phyloP scores from a whole-genome alignment of 192 early-diverging fungal genomes.

The Geranomyces michiganensis region DNA sequence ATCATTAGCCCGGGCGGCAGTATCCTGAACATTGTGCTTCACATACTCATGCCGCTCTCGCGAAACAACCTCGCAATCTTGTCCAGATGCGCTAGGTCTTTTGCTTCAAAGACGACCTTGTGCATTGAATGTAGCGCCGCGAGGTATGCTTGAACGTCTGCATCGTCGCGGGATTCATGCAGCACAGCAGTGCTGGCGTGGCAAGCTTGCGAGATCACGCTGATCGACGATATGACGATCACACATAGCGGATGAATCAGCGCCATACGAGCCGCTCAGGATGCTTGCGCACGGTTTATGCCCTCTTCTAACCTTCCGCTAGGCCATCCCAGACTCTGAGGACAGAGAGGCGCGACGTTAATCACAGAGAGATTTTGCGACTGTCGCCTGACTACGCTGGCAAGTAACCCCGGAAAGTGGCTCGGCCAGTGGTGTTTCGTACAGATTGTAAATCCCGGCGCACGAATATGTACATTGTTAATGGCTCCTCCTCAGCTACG shows the following conservation, averaged over 20 bases:
- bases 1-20: neutral
- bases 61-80: conserved; percentile 6
- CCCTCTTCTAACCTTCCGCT: conserved; percentile 62
- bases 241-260: neutral
- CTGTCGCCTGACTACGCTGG: too few species aligned
- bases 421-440: neutral
- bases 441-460: conserved; percentile 79
- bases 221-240: neutral
- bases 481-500: conserved; percentile 45
- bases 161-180: conserved; percentile 58
- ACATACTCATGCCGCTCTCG: conserved; percentile 3
- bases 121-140: conserved; percentile 66
- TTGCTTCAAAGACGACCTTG: conserved; percentile 74
- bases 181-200: conserved; percentile 74
- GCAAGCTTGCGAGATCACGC: conserved; percentile 73
- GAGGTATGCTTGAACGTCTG: conserved; percentile 64
- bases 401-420: too few species aligned
- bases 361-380: too few species aligned
- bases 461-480: conserved; percentile 80
- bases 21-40: neutral
- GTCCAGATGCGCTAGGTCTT: neutral
- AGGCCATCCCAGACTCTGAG: conserved; percentile 51
- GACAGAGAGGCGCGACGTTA: too few species aligned
- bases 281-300: too few species aligned
- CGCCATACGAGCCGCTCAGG: too few species aligned